Evolutionary conservation across 2,329 filamentous ascomycete genomes (phyloP).

Genomic region (Aaosphaeria arxii): DNA sequence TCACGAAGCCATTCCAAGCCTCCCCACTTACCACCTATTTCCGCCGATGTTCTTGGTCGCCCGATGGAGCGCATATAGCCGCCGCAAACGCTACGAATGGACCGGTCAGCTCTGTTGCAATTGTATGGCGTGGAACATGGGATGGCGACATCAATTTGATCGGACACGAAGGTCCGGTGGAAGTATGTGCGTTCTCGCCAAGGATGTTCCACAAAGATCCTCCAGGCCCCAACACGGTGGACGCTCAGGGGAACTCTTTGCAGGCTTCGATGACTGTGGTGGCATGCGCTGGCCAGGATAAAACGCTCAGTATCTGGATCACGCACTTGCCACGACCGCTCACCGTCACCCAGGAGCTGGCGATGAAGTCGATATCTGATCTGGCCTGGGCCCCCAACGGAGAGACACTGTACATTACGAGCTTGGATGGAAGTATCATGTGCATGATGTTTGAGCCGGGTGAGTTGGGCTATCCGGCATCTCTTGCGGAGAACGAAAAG

Average conservation of each 20-base stretch:
- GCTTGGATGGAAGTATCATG: conserved; percentile 85
- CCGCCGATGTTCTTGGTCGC: conserved; percentile 93
- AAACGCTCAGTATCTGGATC: conserved; percentile 95
- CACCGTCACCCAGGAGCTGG: conserved; percentile 83
- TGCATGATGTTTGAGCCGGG: conserved; percentile 78
- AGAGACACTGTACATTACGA: conserved; percentile 78
- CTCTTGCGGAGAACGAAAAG: conserved; percentile 85
- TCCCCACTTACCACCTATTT: conserved; percentile 97
- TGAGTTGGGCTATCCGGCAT: conserved; percentile 86
- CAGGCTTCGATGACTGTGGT: conserved; percentile 78
- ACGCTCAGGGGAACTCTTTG: conserved; percentile 41
- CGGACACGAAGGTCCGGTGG: conserved; percentile 92
- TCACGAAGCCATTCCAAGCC: conserved; percentile 80
- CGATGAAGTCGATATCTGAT: conserved; percentile 89
- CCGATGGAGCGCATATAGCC: conserved; percentile 94
- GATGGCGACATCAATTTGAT: conserved; percentile 97
- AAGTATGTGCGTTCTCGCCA: conserved; percentile 96
- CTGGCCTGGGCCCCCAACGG: conserved; percentile 93
- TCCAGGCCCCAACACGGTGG: conserved; percentile 47
- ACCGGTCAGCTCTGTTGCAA: conserved; percentile 93
- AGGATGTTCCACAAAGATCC: conserved; percentile 78
- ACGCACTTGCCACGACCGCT: conserved; percentile 91
- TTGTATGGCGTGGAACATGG: conserved; percentile 89
- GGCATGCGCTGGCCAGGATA: conserved; percentile 94
- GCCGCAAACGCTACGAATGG: conserved; percentile 97